These are phyloP conservation scores for Blastocystis sp. DNA, from an alignment of 352 stramenopile genomes.

Conservation along the genomic window DNA sequence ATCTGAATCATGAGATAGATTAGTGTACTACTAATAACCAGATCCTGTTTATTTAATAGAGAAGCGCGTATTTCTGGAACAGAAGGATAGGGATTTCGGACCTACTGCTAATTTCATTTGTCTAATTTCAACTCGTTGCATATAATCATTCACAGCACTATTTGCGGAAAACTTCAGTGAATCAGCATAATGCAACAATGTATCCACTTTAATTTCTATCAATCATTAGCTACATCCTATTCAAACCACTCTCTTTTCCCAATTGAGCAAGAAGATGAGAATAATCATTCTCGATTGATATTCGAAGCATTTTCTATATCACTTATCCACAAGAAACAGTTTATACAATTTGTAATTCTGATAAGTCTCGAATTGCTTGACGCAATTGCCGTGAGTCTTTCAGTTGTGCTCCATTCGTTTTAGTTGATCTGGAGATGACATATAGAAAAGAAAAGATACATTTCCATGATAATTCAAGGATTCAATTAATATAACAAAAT, in stretches of 20 bases:
- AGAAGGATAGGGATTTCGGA: slow-evolving; percentile 9
- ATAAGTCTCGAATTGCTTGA: not conserved
- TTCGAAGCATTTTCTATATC: slow-evolving; percentile 24
- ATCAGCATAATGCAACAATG: slow-evolving; percentile 12
- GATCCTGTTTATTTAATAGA: not conserved
- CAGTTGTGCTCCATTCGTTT: not conserved
- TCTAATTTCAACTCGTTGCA: not conserved
- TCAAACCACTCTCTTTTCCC: not conserved
- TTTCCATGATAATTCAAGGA: not conserved
- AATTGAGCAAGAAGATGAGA: not conserved
- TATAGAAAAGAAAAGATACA: not conserved
- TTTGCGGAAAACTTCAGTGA: slow-evolving; percentile 50
- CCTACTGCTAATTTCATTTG: not conserved
- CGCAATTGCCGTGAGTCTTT: not conserved
- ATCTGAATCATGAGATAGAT: not conserved
- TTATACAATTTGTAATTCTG: not conserved
- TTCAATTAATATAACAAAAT: not conserved
- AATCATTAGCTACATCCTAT: not conserved
- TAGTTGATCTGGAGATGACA: not conserved
- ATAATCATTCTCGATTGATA: slow-evolving; percentile 7
- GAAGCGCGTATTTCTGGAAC: slow-evolving; percentile 11
- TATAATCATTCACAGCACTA: slow-evolving; percentile 3
- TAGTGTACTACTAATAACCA: not conserved
- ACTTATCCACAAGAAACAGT: not conserved
- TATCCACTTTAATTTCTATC: slow-evolving; percentile 47